These are phyloP conservation scores for Plasmodium cynomolgi DNA, from an alignment of 169 alveolate species.

Conservation along the genomic window DNA sequence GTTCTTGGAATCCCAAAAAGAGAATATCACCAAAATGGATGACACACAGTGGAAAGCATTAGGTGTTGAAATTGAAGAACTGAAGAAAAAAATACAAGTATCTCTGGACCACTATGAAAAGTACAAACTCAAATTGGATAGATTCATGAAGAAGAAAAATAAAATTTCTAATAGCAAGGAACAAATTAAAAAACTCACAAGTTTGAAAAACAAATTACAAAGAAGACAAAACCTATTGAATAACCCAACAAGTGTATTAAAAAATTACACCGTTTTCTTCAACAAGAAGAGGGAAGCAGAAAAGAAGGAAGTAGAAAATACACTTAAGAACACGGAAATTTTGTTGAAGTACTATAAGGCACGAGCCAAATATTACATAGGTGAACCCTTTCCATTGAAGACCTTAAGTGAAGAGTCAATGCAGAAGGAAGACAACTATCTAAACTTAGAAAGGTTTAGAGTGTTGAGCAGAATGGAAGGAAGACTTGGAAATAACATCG, in stretches of 20 bases:
- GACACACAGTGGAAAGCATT: not conserved
- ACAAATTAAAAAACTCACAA: not conserved
- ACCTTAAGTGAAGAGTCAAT: slow-evolving; percentile 19
- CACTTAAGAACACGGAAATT: slow-evolving; percentile 27
- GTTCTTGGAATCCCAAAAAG: slow-evolving; percentile 18
- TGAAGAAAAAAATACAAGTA: not conserved
- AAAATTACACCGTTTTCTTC: not conserved
- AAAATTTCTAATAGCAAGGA: not conserved
- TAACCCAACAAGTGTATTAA: slow-evolving; percentile 14
- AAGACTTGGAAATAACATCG: not conserved
- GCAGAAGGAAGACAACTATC: slow-evolving; percentile 25
- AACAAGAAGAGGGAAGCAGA: slow-evolving; percentile 47
- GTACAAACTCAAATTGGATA: slow-evolving; percentile 54
- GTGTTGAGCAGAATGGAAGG: slow-evolving; percentile 31
- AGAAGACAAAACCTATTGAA: not conserved
- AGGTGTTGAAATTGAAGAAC: not conserved
- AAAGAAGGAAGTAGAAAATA: slow-evolving; percentile 4
- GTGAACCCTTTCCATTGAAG: slow-evolving; percentile 47
- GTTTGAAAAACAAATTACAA: slow-evolving; percentile 28
- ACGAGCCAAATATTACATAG: slow-evolving; percentile 16
- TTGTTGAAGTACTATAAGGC: slow-evolving; percentile 47
- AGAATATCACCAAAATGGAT: not conserved
- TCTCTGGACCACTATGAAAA: not conserved
- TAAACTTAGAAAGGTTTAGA: slow-evolving; percentile 33
- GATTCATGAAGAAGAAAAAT: slow-evolving; percentile 4